Percentiles rank a stretch among this genome's conserved stretches.
phyloP scores from a whole-genome alignment of 371 early-diverging fungal genomes.

The Actinomucor elegans region DNA sequence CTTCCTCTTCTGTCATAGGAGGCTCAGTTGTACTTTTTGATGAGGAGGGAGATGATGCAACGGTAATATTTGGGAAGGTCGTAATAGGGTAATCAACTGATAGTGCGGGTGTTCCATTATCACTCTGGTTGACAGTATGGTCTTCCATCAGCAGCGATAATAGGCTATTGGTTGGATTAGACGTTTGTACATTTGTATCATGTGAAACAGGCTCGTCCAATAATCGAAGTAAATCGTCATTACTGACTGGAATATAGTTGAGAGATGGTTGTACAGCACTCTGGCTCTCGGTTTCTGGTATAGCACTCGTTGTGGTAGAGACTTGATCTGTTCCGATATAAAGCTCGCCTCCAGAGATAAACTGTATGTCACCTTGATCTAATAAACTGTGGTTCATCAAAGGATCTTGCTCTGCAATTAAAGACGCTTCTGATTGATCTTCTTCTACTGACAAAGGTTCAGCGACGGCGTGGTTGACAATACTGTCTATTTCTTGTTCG shows the following conservation, averaged over 20 bases:
- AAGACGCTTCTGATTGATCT: no score
- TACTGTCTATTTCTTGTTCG: no score
- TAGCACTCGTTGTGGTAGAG: neutral
- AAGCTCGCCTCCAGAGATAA: constrained; percentile 1
- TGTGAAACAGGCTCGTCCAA: neutral
- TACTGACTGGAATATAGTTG: constrained; percentile 2
- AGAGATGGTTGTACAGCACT: neutral
- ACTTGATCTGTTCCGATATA: neutral
- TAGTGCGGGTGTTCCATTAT: neutral
- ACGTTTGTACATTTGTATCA: neutral
- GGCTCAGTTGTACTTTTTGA: neutral
- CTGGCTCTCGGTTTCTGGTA: neutral
- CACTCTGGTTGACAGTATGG: neutral
- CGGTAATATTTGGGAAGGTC: neutral
- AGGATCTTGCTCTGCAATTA: no score
- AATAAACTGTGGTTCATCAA: neutral
- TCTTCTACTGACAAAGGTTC: no score
- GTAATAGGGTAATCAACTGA: no score
- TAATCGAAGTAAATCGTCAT: neutral
- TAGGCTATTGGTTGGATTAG: no score
- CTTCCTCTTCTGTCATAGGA: neutral
- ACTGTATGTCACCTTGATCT: neutral
- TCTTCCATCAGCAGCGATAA: no score
- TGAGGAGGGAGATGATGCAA: neutral
- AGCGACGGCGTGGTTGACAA: no score